Evolutionary conservation across 2,329 filamentous ascomycete species (phyloP), one percentile per base, ranked within the genome.

Genomic region (Aspergillus ochraceoroseus): DNA sequence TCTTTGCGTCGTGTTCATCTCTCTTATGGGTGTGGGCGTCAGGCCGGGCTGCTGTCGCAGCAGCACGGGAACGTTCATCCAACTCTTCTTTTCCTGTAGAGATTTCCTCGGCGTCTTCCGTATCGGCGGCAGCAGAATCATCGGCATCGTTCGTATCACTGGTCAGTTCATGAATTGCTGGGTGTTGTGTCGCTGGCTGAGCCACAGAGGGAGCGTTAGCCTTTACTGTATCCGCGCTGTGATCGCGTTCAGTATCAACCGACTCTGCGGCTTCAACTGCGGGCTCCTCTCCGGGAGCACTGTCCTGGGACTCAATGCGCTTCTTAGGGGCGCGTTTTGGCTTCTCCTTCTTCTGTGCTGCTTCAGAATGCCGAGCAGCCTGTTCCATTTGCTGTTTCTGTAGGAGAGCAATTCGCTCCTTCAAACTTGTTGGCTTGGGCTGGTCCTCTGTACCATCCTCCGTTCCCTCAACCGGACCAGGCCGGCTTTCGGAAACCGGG

Each of bases 381-480:
- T 92, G 87, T 59, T 96, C 92, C 61, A 87, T 72, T 65, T 98
- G 92, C 63, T 96, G 88, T 61, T 86, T 90, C 63, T 98, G 92
- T 11, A 98, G 72, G 37, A 95, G 71, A 18, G 92, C 92, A 67
- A 98, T 95, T 47, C 92, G 79, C 63, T 98, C 92, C 66, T 96
- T 98, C 47, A 98, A 65, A 53, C 86, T 95, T 41, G 87, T 85
- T 15, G 89, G 87, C 66, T 96, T 95, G 1, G 90, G 89, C 55
- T 86, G 81, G 29, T 94, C 86, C 40, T 92, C 87, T 4, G 51
- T 53, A 3, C 71, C 78, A 11, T 74, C 79, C 28, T 72, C 75
- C 3, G 72, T 66, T 35, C 70, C 73, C 5, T 73, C 65, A 12
- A 66, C 62, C 23, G 57, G 51, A 7, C 47, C 43, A 56, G 32